Conservation (phyloP, 2,329 filamentous ascomycete species). For the Botrytis porri region DNA sequence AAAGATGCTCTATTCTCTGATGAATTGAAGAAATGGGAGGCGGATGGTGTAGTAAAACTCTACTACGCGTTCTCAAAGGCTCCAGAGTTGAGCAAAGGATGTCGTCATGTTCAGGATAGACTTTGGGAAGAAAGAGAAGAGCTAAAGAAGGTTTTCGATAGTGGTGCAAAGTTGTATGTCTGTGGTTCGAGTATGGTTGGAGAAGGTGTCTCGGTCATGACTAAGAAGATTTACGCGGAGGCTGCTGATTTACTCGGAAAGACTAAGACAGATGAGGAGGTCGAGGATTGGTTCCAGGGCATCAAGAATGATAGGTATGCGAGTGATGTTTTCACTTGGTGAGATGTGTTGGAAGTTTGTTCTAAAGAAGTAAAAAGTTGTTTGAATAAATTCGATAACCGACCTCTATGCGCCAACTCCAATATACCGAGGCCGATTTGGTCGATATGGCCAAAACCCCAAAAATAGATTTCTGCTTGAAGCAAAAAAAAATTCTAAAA, state of each 20-base stretch:
- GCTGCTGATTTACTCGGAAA: conserved; percentile 3
- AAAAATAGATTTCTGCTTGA: no score
- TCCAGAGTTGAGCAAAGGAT: conserved; percentile 9
- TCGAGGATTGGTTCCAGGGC: conserved; percentile 21
- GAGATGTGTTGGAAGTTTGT: background rate
- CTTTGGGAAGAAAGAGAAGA: conserved; percentile 23
- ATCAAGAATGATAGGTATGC: conserved; percentile 22
- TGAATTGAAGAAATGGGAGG: conserved; percentile 37
- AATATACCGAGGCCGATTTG: no score
- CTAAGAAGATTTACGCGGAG: conserved; percentile 20
- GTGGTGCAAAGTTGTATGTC: conserved; percentile 22
- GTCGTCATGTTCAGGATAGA: conserved; percentile 21
- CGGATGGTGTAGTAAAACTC: conserved; percentile 21
- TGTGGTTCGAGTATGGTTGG: conserved; percentile 20
- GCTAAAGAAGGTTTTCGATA: conserved; percentile 15
- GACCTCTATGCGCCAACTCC: no score
- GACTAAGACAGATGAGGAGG: conserved; percentile 20
- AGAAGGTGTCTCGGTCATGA: conserved; percentile 15
- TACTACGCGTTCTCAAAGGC: conserved; percentile 14
- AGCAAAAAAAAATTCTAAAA: no score
- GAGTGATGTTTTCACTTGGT: conserved; percentile 22
- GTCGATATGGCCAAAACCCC: no score
- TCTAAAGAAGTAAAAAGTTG: background rate
- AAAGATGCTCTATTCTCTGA: conserved; percentile 45
- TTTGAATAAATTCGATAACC: no score